Evolutionary conservation across 345 rosid species (phyloP).

Genomic region (Trapa bicornis): DNA sequence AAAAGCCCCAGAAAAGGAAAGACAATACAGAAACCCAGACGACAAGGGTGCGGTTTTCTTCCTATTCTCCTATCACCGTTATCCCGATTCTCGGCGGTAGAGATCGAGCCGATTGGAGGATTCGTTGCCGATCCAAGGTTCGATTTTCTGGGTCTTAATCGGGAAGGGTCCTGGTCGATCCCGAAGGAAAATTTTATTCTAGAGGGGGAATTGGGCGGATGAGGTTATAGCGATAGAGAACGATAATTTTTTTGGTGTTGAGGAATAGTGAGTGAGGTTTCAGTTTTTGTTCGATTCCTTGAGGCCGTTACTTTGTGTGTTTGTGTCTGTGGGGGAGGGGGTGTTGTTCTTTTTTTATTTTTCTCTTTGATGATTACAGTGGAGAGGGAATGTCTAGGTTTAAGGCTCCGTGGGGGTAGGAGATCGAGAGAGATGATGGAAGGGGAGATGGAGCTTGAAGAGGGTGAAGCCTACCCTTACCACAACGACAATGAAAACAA

Average conservation of each 20-base stretch:
- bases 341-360: neutral
- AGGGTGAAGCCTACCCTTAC: constrained; percentile 65
- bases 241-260: constrained; percentile 8
- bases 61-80: neutral
- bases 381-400: constrained; percentile 33
- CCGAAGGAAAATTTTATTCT: constrained; percentile 14
- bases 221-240: neutral
- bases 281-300: neutral
- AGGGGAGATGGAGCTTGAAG: constrained; percentile 65
- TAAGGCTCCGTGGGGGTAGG: constrained; percentile 27
- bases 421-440: constrained; percentile 16
- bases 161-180: constrained; percentile 22
- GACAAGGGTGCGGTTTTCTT: neutral
- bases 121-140: constrained; percentile 2
- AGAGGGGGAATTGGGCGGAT: constrained; percentile 12
- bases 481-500: constrained; percentile 33
- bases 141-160: constrained; percentile 12
- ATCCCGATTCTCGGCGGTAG: neutral
- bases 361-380: constrained; percentile 31
- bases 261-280: constrained; percentile 12
- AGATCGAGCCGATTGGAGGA: neutral
- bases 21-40: neutral
- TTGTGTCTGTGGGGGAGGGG: neutral
- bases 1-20: neutral
- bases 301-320: neutral